phyloP scores from a whole-genome alignment of 257 asterid genomes.

The Linaria vulgaris region DNA sequence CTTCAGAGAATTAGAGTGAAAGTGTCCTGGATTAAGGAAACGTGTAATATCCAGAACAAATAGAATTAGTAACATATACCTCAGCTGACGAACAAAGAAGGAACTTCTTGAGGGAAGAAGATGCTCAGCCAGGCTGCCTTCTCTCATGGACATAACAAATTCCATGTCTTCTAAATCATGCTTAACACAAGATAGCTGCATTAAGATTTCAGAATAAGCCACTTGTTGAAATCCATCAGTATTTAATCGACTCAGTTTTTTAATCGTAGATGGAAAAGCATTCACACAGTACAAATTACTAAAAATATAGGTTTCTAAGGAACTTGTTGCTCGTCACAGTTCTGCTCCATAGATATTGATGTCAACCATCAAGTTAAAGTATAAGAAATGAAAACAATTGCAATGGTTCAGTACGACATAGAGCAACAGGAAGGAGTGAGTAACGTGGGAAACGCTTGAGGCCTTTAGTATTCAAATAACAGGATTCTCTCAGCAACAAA shows the following conservation, averaged over 20 bases:
- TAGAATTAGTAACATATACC: conserved; percentile 42
- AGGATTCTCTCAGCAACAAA: background rate
- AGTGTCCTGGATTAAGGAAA: conserved; percentile 7
- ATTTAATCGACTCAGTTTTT: conserved; percentile 12
- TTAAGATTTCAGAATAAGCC: conserved; percentile 22
- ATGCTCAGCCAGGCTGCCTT: conserved; percentile 85
- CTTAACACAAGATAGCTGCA: conserved; percentile 78
- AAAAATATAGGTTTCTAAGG: background rate
- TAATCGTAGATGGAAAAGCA: conserved; percentile 3
- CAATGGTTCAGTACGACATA: background rate
- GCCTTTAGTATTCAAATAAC: background rate
- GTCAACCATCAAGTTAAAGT: background rate
- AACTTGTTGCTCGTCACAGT: no score
- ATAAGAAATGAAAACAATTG: background rate
- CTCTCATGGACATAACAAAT: conserved; percentile 82
- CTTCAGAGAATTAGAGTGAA: conserved; percentile 4
- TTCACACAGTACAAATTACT: conserved; percentile 18
- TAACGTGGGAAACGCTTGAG: background rate
- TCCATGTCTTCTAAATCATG: conserved; percentile 95
- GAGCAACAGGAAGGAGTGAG: no score
- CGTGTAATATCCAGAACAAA: conserved; percentile 7
- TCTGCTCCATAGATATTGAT: background rate
- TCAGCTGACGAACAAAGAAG: conserved; percentile 79
- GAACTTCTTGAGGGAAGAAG: conserved; percentile 90
- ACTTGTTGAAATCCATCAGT: conserved; percentile 15